Conservation (phyloP, 495 filamentous ascomycete species). For the Pseudomonodictys pantanalensis region DNA sequence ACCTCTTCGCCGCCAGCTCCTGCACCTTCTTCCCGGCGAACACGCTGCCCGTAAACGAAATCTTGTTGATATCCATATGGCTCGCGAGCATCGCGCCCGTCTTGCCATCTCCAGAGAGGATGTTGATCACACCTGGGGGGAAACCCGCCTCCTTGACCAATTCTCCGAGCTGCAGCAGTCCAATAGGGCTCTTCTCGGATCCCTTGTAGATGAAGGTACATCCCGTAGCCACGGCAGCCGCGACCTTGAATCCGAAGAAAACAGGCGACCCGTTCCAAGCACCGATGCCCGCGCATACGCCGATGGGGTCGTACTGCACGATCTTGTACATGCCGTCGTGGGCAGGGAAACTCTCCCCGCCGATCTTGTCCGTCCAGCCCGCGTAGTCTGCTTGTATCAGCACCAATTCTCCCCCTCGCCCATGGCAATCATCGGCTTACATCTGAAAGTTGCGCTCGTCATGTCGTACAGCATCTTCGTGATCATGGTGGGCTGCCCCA, state of each 20-base stretch:
- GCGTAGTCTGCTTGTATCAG: constrained; percentile 30
- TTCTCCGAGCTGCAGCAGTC: constrained; percentile 30
- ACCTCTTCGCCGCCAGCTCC: constrained; percentile 37
- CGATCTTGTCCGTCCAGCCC: constrained; percentile 33
- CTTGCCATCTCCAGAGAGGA: constrained; percentile 37
- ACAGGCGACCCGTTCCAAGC: constrained; percentile 41
- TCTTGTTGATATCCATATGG: constrained; percentile 42
- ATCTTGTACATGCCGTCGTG: constrained; percentile 43
- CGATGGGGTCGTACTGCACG: constrained; percentile 42
- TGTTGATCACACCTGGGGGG: constrained; percentile 40
- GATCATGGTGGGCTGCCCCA: constrained; percentile 24
- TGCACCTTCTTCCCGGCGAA: constrained; percentile 37
- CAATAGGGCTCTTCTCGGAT: constrained; percentile 40
- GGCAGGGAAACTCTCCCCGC: constrained; percentile 26
- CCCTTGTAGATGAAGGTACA: constrained; percentile 43
- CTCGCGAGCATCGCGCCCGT: constrained; percentile 36
- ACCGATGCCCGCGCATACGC: constrained; percentile 41
- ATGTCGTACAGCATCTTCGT: constrained; percentile 2
- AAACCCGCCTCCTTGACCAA: constrained; percentile 42
- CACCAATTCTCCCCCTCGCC: not conserved
- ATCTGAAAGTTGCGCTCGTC: constrained; percentile 8
- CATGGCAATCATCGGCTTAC: constrained; percentile 6
- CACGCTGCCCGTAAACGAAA: constrained; percentile 40
- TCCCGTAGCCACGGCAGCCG: constrained; percentile 38
- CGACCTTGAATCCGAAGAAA: constrained; percentile 37